Percentiles rank a stretch among this genome's conserved stretches.
Conservation (phyloP, 352 stramenopile species). For the Phytophthora sansomeana region DNA sequence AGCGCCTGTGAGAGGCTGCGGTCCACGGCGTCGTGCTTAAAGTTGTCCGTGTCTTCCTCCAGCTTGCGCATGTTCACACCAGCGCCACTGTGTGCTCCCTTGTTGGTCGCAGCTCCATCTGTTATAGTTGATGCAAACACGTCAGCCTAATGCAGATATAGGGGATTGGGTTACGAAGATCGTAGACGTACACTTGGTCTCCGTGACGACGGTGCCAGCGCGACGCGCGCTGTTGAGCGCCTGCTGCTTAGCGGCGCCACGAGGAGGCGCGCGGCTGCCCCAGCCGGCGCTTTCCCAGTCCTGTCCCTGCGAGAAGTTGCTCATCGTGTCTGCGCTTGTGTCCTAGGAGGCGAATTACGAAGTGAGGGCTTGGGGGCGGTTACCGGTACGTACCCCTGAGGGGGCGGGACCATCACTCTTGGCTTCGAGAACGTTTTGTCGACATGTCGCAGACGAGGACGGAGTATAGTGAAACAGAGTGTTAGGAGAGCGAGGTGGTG, state of each 20-base stretch:
- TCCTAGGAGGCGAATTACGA: slow-evolving; percentile 14
- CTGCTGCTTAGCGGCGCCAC: slow-evolving; percentile 68
- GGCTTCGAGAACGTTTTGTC: slow-evolving; percentile 26
- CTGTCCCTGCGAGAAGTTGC: slow-evolving; percentile 75
- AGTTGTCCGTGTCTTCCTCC: slow-evolving; percentile 91
- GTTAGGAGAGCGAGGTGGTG: not conserved
- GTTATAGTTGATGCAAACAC: slow-evolving; percentile 14
- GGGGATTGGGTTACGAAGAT: not conserved
- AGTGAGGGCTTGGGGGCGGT: slow-evolving; percentile 29
- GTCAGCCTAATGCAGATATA: not conserved
- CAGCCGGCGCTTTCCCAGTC: slow-evolving; percentile 81
- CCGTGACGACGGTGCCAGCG: slow-evolving; percentile 72
- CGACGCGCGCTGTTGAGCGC: slow-evolving; percentile 81
- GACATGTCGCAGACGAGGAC: slow-evolving; percentile 21
- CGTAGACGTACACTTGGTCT: slow-evolving; percentile 70
- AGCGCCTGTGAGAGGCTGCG: slow-evolving; percentile 92
- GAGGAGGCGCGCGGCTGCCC: slow-evolving; percentile 69
- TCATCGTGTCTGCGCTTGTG: slow-evolving; percentile 36
- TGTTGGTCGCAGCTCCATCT: slow-evolving; percentile 86
- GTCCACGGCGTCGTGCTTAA: slow-evolving; percentile 90
- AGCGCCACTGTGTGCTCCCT: slow-evolving; percentile 80
- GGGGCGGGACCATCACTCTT: slow-evolving; percentile 42
- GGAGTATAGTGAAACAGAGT: slow-evolving; percentile 23
- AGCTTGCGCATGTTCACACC: slow-evolving; percentile 91
- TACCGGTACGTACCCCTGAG: slow-evolving; percentile 18